Percentiles rank a stretch among this genome's conserved stretches.
Evolutionary conservation across 2,329 filamentous ascomycete species (phyloP).

Genomic region (Tolypocladium endophyticum): DNA sequence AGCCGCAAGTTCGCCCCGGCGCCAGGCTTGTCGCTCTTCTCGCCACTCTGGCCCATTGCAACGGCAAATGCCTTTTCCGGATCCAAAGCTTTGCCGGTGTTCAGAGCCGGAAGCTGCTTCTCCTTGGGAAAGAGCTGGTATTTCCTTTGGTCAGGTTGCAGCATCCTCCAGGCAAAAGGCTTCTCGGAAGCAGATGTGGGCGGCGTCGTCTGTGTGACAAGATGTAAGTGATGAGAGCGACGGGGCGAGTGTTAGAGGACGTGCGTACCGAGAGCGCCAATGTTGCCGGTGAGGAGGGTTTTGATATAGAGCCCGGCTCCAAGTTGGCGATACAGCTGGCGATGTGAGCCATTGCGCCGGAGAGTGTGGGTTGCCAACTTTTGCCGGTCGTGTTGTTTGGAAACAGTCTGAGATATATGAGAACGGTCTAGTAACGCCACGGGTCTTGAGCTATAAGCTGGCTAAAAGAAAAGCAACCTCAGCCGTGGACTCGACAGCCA

Average conservation of each 20-base stretch:
- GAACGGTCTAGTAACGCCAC: background rate
- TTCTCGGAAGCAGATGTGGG: slow-evolving; percentile 27
- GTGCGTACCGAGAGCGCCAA: slow-evolving; percentile 32
- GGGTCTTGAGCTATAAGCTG: background rate
- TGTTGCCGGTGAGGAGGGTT: slow-evolving; percentile 34
- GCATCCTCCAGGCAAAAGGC: slow-evolving; percentile 48
- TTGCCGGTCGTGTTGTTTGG: background rate
- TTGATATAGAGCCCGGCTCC: slow-evolving; percentile 40
- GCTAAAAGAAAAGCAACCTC: background rate
- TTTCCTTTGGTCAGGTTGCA: slow-evolving; percentile 42
- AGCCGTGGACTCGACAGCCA: background rate
- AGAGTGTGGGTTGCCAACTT: background rate
- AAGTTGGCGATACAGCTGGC: slow-evolving; percentile 44
- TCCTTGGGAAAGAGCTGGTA: slow-evolving; percentile 52
- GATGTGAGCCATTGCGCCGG: slow-evolving; percentile 47
- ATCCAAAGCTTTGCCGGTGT: slow-evolving; percentile 34
- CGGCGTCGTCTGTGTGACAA: slow-evolving; percentile 1
- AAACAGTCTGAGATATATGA: background rate
- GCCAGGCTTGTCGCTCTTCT: slow-evolving; percentile 28
- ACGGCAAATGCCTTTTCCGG: slow-evolving; percentile 37
- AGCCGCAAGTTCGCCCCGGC: slow-evolving; percentile 30
- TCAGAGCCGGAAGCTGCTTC: slow-evolving; percentile 30
- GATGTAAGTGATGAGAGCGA: background rate
- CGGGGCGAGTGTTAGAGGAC: background rate
- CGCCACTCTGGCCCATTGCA: slow-evolving; percentile 28